Base-by-base conservation (phyloP, 352 stramenopile species). In the Elongisporangium prolatum region DNA sequence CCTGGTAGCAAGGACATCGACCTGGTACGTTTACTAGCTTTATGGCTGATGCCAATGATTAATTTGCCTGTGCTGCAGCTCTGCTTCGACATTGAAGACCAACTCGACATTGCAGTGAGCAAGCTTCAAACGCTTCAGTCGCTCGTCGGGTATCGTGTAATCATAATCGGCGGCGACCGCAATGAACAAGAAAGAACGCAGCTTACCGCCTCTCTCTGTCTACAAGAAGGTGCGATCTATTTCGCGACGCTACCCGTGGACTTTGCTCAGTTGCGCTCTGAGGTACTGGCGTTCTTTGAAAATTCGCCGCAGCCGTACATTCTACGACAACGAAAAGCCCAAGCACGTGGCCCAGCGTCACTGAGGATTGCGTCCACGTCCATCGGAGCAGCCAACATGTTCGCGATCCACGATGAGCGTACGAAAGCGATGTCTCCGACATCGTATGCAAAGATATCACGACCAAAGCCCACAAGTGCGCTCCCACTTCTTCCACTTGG, bases 161-260 rank as follows among this genome's bases (percentile, higher is more conserved):
- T 89, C 28, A 50, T 90, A 0, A 64, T 90, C 24, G 83, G 83
- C 11, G 83, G 83, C 3, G 75, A 84, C 47, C 21, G 65, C 11
- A 48, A 60, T 2, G 59, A 82, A 3, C 64, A 60, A 0, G 62
- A 68, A 5, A 70, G 69, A 44, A 89, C 69, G 0, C 53, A 69
- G 20, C 51, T 59, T 1, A 56, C 80, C 16, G 72, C 68, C 6
- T 47, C 71, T 3, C 67, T 80, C 14, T 91, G 80, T 20, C 58
- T 91, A 2, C 60, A 61, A 0, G 59, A 74, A 4, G 78, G 83
- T 3, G 73, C 78, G 3, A 40, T 92, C 25, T 86, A 82, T 56
- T 92, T 92, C 56, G 77, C 76, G 10, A 68, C 47, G 3, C 63
- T 87, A 1, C 80, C 83, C 1, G 69, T 90, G 20, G 57, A 92